Base-by-base conservation (phyloP, 2,329 filamentous ascomycete genomes). In the Epichloe sp. region DNA sequence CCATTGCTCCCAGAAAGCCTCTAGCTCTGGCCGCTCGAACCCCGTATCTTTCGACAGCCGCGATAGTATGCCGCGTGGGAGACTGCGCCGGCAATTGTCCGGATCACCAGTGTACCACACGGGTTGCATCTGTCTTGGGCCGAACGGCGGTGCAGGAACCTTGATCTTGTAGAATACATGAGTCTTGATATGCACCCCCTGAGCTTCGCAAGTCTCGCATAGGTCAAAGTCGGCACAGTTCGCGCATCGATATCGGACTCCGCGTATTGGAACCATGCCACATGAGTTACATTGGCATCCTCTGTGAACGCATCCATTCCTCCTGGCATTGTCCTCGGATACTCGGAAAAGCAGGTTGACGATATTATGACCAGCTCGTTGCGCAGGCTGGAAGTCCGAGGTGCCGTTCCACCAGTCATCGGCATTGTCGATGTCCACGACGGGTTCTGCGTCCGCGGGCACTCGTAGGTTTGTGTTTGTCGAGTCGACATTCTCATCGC, bases 151-250 rank as follows among this genome's bases (percentile, higher is more conserved):
- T 1, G 89, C 86, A 1, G 93, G 93, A 11, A 97, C 84, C 51
- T 84, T 84, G 62, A 98, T 86, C 67, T 97, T 97, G 75, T 94
- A 95, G 68, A 98, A 97, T 44, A 97, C 80, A 67, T 98, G 93
- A 1, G 89, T 95, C 65, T 91, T 94, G 61, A 79, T 82, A 63
- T 95, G 91, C 2, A 83, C 69, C 21, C 79, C 79, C 59, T 83
- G 80, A 5, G 86, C 80, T 69, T 98, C 91, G 69, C 93, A 98
- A 7, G 83, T 83, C 63, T 96, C 89, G 71, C 93, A 98, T 2
- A 98, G 79, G 64, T 98, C 93, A 63, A 89, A 97, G 67, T 98
- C 91, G 57, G 87, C 82, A 64, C 93, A 98, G 69, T 98, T 97
- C 59, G 89, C 84, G 68, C 93, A 98, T 53, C 90, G 85, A 71